Evolutionary conservation across 2,329 filamentous ascomycete genomes (phyloP).

Genomic region (Trichophyton verrucosum): DNA sequence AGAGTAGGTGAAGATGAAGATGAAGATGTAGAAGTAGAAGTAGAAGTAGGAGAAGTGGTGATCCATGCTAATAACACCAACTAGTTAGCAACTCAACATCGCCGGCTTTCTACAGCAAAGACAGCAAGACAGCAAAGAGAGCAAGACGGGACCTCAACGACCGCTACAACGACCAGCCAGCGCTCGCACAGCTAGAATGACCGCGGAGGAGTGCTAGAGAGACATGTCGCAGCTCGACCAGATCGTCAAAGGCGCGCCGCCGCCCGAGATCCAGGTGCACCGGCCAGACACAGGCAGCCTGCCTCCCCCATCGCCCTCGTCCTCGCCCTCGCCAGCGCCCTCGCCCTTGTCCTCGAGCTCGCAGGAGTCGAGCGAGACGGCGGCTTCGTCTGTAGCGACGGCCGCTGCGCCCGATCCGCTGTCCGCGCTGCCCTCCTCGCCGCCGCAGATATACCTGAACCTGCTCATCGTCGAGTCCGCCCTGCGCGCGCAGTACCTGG

Average conservation of each 20-base stretch:
- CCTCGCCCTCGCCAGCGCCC: slow-evolving; percentile 11
- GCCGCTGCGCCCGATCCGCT: slow-evolving; percentile 51
- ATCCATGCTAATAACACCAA: not conserved
- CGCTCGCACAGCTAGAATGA: too few species aligned
- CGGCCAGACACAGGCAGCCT: slow-evolving; percentile 30
- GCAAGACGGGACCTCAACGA: too few species aligned
- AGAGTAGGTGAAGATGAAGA: not conserved
- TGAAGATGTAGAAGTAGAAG: not conserved
- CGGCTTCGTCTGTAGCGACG: slow-evolving; percentile 4
- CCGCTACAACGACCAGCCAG: too few species aligned
- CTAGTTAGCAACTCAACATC: not conserved
- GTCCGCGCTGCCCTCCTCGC: slow-evolving; percentile 71
- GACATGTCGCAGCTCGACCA: slow-evolving; percentile 58
- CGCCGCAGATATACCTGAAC: slow-evolving; percentile 95
- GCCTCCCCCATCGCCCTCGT: not conserved
- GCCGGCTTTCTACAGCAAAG: too few species aligned
- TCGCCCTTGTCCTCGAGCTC: slow-evolving; percentile 17
- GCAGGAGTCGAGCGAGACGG: not conserved
- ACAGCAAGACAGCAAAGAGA: too few species aligned
- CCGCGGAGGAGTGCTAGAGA: not conserved
- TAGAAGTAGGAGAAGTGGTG: not conserved
- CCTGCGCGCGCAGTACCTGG: slow-evolving; percentile 82
- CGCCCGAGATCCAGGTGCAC: slow-evolving; percentile 42
- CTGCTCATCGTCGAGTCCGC: slow-evolving; percentile 93
- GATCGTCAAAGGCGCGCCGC: slow-evolving; percentile 78